These are phyloP conservation scores for Actinomucor elegans DNA, from an alignment of 371 early-diverging fungal genomes.

Conservation along the genomic window DNA sequence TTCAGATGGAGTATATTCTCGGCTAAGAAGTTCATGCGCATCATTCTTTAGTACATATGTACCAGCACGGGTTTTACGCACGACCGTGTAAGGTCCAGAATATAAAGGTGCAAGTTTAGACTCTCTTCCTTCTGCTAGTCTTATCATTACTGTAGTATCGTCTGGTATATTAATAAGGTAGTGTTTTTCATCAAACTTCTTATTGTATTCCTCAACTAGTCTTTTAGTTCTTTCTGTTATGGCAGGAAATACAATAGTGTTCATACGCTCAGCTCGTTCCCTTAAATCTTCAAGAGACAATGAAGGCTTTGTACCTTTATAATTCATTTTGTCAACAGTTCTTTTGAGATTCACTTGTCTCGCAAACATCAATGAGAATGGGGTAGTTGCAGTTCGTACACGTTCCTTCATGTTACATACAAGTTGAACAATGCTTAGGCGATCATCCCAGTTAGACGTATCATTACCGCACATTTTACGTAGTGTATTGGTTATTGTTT, in stretches of 20 bases:
- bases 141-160: constrained; percentile 6
- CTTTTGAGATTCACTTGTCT: neutral
- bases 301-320: neutral
- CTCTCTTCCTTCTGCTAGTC: neutral
- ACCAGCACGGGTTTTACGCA: constrained; percentile 14
- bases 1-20: too few species aligned
- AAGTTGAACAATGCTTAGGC: constrained; percentile 23
- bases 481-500: constrained; percentile 9
- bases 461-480: constrained; percentile 9
- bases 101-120: constrained; percentile 6
- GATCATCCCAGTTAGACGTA: constrained; percentile 21
- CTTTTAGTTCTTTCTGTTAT: neutral
- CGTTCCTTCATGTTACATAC: constrained; percentile 2
- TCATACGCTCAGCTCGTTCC: constrained; percentile 16
- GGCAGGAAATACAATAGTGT: constrained; percentile 24
- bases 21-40: too few species aligned
- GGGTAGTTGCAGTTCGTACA: constrained; percentile 6
- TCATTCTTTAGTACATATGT: constrained; percentile 14
- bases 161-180: constrained; percentile 4
- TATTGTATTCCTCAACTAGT: constrained; percentile 1
- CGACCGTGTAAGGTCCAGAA: constrained; percentile 18
- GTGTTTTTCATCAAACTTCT: constrained; percentile 1
- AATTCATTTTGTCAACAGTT: neutral
- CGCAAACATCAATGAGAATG: constrained; percentile 21
- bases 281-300: constrained; percentile 7